Conservation (phyloP, 2,329 filamentous ascomycete species). For the Colletotrichum chrysophilum region DNA sequence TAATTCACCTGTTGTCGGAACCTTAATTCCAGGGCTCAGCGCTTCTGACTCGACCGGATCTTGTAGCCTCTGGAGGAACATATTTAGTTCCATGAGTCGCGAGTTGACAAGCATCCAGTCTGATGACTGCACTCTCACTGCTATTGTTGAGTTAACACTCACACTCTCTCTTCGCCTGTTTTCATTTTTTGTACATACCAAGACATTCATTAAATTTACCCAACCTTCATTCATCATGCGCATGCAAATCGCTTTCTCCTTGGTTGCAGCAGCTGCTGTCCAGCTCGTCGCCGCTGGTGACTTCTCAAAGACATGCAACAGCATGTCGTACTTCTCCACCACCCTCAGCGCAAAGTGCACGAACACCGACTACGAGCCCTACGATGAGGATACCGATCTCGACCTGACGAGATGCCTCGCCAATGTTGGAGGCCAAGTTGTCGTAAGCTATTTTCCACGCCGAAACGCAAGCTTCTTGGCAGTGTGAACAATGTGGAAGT, state of each 20-base stretch:
- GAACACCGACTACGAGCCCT: not conserved
- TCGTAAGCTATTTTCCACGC: not conserved
- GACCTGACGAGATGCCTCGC: not conserved
- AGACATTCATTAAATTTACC: not conserved
- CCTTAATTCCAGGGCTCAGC: too few species aligned
- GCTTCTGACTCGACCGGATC: not conserved
- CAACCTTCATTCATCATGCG: not conserved
- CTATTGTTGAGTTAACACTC: not conserved
- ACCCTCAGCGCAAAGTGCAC: not conserved
- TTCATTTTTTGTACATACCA: not conserved
- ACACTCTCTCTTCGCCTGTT: not conserved
- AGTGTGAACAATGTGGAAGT: accelerated
- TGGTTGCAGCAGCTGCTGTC: not conserved
- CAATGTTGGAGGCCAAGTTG: not conserved
- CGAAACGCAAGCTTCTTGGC: accelerated
- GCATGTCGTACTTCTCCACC: not conserved
- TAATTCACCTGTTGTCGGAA: not conserved
- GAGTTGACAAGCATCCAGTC: accelerated
- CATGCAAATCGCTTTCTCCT: not conserved
- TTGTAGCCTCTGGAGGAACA: not conserved
- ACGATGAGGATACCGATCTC: not conserved
- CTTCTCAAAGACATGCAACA: not conserved
- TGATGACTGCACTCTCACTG: not conserved
- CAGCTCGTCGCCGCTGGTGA: not conserved
- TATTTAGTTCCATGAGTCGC: not conserved